Evolutionary conservation across 2,329 filamentous ascomycete genomes (phyloP), one percentile per base, ranked within the genome.

Genomic region (Zymoseptoria brevis): DNA sequence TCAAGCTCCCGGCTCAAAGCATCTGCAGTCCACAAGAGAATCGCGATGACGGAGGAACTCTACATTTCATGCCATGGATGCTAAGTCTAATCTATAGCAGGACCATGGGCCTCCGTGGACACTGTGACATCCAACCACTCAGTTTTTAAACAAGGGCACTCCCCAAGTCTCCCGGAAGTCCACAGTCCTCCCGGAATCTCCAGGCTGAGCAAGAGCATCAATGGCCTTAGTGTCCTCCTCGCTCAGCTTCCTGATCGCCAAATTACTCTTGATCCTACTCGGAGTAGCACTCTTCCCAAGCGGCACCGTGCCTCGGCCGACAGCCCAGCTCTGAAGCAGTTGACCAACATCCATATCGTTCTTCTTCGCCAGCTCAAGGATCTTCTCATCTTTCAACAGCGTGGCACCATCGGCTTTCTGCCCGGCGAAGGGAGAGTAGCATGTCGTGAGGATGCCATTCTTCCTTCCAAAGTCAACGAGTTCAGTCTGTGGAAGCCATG

Each of bases 331-430:
- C 58, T 84, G 77, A 6, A 84, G 73, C 6, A 84, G 68, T 61
- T 81, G 78, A 1, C 80, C 81, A 2, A 80, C 78, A n/a, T 86
- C 78, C 67, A 79, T 81, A 30, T 82, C 80, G 41, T 82, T 77
- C 67, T 84, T 82, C 75, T 85, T 84, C 72, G 86, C 81, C 19
- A 88, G 83, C 56, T 88, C 76, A 73, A 84, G 80, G 55, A 86
- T 75, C 41, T 86, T 80, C 1, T 83, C 80, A 70, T 83, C 85
- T 58, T 84, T 83, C 62, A 81, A 57, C 24, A 69, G 61, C 21
- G 66, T 66, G n/a, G 55, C 60, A 11, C 67, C 66, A 22, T 61
- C 63, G 19, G 49, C 58, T 52, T 70, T 70, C 49, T 67, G 68
- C 9, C 68, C 68, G 13, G 60, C 68, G 19, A 71, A 67, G 7